Conservation (phyloP, 305 asterid species). For the Solanum aculeatissimum region DNA sequence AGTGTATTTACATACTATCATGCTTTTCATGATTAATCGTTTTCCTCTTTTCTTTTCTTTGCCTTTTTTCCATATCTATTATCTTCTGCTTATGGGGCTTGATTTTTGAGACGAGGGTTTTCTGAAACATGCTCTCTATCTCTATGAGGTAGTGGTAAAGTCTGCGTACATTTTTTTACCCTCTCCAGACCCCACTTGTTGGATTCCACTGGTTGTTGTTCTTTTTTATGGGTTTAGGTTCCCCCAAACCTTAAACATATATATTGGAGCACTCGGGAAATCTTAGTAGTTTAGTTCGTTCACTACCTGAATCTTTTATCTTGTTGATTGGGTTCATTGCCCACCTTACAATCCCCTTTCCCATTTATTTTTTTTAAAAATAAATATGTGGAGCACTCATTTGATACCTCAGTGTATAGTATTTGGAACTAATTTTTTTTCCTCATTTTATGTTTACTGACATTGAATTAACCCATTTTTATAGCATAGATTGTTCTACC, state of each 20-base stretch:
- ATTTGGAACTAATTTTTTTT: background rate
- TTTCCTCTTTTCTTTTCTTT: no score
- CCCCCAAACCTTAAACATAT: background rate
- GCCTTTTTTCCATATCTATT: no score
- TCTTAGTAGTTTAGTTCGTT: background rate
- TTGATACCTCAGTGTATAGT: background rate
- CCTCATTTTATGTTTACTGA: background rate
- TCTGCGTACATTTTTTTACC: no score
- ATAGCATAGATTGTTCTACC: background rate
- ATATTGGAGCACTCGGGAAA: background rate
- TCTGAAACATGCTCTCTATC: no score
- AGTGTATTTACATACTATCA: no score
- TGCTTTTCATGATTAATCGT: no score
- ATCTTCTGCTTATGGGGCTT: no score
- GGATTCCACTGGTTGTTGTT: no score
- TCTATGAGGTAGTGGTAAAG: no score
- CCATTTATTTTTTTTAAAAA: background rate
- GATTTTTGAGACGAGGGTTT: no score
- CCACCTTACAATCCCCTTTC: background rate
- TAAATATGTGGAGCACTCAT: background rate
- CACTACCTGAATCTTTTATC: background rate
- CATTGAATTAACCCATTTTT: background rate
- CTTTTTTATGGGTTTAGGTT: background rate
- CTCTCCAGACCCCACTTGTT: no score
- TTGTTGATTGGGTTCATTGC: background rate